phyloP scores from a whole-genome alignment of 2,329 filamentous ascomycete genomes.

The Exophiala aquamarina region DNA sequence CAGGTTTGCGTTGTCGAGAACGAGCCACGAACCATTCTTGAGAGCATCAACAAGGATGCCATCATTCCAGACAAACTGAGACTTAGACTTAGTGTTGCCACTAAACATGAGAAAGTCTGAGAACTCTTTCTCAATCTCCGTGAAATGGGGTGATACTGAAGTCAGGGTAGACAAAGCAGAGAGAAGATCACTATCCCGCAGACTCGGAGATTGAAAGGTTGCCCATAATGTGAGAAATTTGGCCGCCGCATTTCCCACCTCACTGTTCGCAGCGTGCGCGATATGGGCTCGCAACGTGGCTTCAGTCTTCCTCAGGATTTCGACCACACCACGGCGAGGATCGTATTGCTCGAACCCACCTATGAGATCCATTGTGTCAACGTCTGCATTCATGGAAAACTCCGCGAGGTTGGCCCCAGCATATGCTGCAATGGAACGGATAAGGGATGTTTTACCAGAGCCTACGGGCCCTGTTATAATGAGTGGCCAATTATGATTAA shows the following conservation, averaged over 20 bases:
- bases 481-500: constrained; percentile 83
- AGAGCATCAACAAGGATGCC: constrained; percentile 87
- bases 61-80: constrained; percentile 86
- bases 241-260: not conserved
- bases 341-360: constrained; percentile 96
- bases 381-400: constrained; percentile 88
- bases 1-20: constrained; percentile 95
- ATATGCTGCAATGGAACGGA: constrained; percentile 77
- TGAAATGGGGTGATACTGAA: too few relatives aligned
- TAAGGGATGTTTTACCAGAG: constrained; percentile 78
- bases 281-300: constrained; percentile 42
- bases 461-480: constrained; percentile 85
- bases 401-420: constrained; percentile 75
- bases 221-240: not conserved
- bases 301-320: constrained; percentile 56
- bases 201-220: not conserved
- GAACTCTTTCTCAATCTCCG: not conserved
- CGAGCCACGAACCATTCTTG: constrained; percentile 83
- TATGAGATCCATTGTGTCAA: constrained; percentile 95
- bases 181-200: not conserved
- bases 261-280: constrained; percentile 27
- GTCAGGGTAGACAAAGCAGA: not conserved
- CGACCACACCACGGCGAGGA: constrained; percentile 68
- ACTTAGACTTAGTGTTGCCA: not conserved
- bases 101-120: too few relatives aligned